Base-by-base conservation (phyloP, 1,284 basidiomycete genomes). In the Cronartium quercuum region DNA sequence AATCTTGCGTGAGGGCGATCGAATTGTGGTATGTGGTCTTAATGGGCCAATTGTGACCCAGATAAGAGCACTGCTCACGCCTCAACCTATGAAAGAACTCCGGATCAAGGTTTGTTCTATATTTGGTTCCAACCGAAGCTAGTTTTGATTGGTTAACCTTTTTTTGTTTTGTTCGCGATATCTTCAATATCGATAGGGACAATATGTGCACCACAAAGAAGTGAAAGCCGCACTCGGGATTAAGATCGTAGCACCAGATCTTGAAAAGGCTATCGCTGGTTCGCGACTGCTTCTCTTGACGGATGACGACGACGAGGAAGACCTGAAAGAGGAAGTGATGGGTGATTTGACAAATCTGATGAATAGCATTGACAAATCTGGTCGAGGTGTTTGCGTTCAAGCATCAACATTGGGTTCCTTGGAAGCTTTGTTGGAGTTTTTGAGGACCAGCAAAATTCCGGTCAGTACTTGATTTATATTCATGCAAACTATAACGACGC, bases 181-280 rank as follows among this genome's bases (percentile, higher is more conserved):
- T 55, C 12, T 58, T 21, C 66, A 12, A 40, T 51, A 29, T 35
- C 38, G 66, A 0, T 76, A 94, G 92, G 95, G 94, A 38, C 88
- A 89, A 66, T 99, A 98, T 81, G 93, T 99, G 61, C 96, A 98
- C 81, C 91, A 98, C 85, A 97, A 95, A 84, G 90, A 93, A 83
- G 92, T 98, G 83, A 98, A 95, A 84, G 96, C 96, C 3, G 94
- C 96, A 4, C 86, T 98, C 68, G 96, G 96, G 83, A 91, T 99
- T 82, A 99, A 99, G 85, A 89, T 99, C 78, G 87, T 90, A 37
- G 96, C 93, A 0, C 90, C 95, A 0, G 95, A 97, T 82, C 88
- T 99, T 38, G 96, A 98, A 80, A 98, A 98, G 83, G 95, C 96
- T n/a, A 96, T 98, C 77, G 94, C 95, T 76, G 96, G 96, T 81